Evolutionary conservation across 176 grass and related monocot genomes (phyloP), one percentile per base, ranked within the genome.

Genomic region (Aegilops speltoides): DNA sequence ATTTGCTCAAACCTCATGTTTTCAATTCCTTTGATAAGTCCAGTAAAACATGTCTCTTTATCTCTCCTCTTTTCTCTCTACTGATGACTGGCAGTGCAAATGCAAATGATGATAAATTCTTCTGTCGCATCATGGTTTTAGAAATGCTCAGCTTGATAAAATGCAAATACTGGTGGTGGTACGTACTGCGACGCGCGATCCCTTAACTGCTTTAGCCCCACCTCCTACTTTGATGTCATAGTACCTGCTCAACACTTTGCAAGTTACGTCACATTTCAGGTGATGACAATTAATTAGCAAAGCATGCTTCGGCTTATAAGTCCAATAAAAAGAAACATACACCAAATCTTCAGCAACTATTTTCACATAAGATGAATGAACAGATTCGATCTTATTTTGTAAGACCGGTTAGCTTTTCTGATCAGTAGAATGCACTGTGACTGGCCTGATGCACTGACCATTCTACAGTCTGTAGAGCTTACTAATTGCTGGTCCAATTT

Each of bases 171-270:
- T 19, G 33, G 26, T 19, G 37, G 40, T 10, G 31, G 82, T 11
- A 89, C 97, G 87, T 93, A 98, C 97, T 14, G 97, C 94, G 1
- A 98, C 97, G 56, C 92, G 97, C 62, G 97, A 91, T 90, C 94
- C 97, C 43, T 98, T 96, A 65, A 96, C 87, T 52, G 97, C 97
- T 93, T 91, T 56, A 79, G 85, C 54, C 10, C 97, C 97, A 43
- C 87, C 82, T 79, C 97, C 97, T 68, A 98, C 92, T 82, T 86
- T 96, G 77, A 96, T 90, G 86, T 98, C 94, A 70, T 98, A 98
- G 64, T 98, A 98, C 88, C 97, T 98, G 52, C 10, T 80, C 60
- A 83, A 68, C 64, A 86, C 54, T 68, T 84, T 24, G 7, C 5
- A 85, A 37, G 83, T 86, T 77, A 86, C 26, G 10, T 33, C 3